Percentiles rank a stretch among this genome's conserved stretches.
These are phyloP conservation scores for Colletotrichum graminicola DNA, from an alignment of 2,329 filamentous ascomycete genomes.

Conservation along the genomic window DNA sequence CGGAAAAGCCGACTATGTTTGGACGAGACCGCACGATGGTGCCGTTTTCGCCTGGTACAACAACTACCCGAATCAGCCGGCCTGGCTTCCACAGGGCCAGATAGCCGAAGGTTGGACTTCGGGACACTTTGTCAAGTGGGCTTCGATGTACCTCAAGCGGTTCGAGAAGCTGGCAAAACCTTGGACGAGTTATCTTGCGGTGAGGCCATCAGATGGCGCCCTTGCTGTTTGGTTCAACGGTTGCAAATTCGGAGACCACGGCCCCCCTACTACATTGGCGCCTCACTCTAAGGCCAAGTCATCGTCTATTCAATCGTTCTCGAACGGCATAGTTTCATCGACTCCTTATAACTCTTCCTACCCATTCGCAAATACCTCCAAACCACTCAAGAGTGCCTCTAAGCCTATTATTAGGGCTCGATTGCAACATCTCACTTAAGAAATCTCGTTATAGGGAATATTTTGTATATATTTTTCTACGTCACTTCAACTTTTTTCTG, in stretches of 20 bases:
- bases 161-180: not conserved
- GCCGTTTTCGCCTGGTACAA: slow-evolving; percentile 41
- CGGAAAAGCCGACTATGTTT: slow-evolving; percentile 44
- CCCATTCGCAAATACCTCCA: not conserved
- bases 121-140: not conserved
- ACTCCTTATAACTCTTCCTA: not conserved
- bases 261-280: not conserved
- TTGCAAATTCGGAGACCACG: not conserved
- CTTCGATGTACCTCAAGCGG: not conserved
- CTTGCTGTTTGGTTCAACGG: not conserved
- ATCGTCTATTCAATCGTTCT: not conserved
- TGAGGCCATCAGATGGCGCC: not conserved
- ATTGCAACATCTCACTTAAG: not conserved
- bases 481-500: not conserved
- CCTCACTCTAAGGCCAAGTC: not conserved
- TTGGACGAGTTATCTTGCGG: not conserved
- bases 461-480: not conserved
- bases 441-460: not conserved
- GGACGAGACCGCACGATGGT: slow-evolving; percentile 40
- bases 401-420: not conserved
- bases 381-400: not conserved
- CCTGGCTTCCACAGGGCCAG: slow-evolving; percentile 37
- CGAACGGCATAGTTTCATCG: not conserved
- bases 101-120: slow-evolving; percentile 16
- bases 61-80: slow-evolving; percentile 38